Evolutionary conservation across 495 filamentous ascomycete species (phyloP), one percentile per base, ranked within the genome.

Genomic region (Aspergillus coremiiformis): DNA sequence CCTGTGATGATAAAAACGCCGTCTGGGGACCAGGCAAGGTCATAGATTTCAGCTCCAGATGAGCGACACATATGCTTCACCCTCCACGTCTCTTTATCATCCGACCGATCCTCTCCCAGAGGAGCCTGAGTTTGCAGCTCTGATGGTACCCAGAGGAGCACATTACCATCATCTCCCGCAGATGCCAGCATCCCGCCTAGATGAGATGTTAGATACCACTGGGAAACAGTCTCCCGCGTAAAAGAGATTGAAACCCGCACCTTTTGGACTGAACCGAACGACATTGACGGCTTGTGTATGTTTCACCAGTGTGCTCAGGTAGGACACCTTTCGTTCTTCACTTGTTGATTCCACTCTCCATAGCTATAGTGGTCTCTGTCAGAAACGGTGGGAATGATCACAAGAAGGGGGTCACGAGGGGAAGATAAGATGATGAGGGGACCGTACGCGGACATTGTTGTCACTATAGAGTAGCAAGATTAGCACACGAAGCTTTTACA

Each of bases 271-370:
- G 77, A 91, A 99, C 58, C 93, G 80, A 17, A 99, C 94, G 37
- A 96, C 93, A 79, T 99, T 99, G 57, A 99, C 94, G 24, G 93
- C 89, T 69, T 97, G 94, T 20, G 89, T 92, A 67, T 99, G 93
- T 67, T 94, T 96, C 23, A 84, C 70, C 51, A 97, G 76, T 0
- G 91, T 97, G 39, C 89, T 90, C 47, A 99, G 69, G 64, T 97
- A 99, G 22, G 88, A 84, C 29, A 94, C 87, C 53, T 82, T 93
- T 30, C 90, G 77, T 53, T 90, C 86, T 39, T 96, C 92, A n/a
- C 87, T 90, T 52, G 84, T 84, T 20, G 79, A 71, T 48, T 96
- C 88, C 46, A 99, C 74, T 68, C 84, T 89, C 93, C 93, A 99
- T 53, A 97, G 70, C 87, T 94, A 66, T 60, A 52, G 50, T 33